phyloP scores from a whole-genome alignment of 805 yeast genomes.

The Sugiyamaella floridensis region DNA sequence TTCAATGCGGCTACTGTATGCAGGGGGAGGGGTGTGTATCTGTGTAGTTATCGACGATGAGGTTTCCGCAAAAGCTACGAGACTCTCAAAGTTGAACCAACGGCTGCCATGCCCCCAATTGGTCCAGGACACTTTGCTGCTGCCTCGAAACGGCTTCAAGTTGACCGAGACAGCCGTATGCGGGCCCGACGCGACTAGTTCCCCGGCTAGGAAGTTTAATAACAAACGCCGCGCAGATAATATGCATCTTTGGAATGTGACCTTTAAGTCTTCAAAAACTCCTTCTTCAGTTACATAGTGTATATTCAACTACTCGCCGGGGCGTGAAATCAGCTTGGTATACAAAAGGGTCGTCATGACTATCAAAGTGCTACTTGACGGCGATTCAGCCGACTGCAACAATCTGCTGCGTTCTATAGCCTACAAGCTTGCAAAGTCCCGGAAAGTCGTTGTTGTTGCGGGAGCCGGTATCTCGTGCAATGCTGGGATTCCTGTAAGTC shows the following conservation, averaged over 20 bases:
- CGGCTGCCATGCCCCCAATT: too few species aligned
- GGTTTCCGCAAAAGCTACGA: too few species aligned
- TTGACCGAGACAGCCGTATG: neutral
- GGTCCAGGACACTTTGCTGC: neutral
- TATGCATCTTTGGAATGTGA: neutral
- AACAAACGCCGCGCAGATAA: neutral
- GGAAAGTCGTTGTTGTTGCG: conserved; percentile 61
- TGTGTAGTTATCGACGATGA: too few species aligned
- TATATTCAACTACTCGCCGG: too few species aligned
- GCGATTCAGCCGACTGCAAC: conserved; percentile 19
- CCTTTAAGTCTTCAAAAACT: neutral
- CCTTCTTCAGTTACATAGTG: neutral
- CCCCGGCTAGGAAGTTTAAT: neutral
- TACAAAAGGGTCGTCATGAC: conserved; percentile 7
- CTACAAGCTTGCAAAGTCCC: conserved; percentile 39
- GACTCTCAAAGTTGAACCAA: too few species aligned
- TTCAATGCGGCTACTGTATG: too few species aligned
- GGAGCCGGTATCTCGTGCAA: conserved; percentile 97
- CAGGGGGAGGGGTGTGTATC: too few species aligned
- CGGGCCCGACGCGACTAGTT: neutral
- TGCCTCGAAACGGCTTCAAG: neutral
- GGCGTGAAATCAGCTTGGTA: too few species aligned
- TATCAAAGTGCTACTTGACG: conserved; percentile 8
- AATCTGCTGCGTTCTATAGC: conserved; percentile 26
- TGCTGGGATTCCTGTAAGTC: conserved; percentile 80